Percentiles rank a stretch among this genome's conserved stretches.
phyloP scores from a whole-genome alignment of 2,329 filamentous ascomycete species.

The Nakataea oryzae region DNA sequence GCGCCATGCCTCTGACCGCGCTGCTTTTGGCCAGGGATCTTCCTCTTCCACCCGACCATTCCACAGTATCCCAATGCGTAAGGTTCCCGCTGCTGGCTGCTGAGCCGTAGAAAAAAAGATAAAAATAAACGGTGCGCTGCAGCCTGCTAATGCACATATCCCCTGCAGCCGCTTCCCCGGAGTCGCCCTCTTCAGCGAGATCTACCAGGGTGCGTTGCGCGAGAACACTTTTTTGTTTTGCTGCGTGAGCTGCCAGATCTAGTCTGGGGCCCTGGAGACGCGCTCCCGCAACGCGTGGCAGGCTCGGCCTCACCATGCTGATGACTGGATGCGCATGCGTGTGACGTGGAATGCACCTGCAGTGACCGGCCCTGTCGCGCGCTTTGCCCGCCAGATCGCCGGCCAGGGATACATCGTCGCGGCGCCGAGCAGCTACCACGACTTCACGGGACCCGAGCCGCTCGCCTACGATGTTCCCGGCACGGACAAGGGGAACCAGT shows the following conservation, averaged over 20 bases:
- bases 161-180: constrained; percentile 62
- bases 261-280: not conserved
- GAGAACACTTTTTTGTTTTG: constrained; percentile 1
- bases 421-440: constrained; percentile 84
- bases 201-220: constrained; percentile 69
- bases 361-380: constrained; percentile 84
- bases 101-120: not conserved
- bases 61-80: constrained; percentile 79
- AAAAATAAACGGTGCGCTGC: too few relatives aligned
- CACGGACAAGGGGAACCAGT: constrained; percentile 78
- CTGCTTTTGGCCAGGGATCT: constrained; percentile 54
- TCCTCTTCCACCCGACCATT: constrained; percentile 78
- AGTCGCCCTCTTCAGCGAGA: constrained; percentile 84
- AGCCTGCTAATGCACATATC: constrained; percentile 2
- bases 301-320: not conserved
- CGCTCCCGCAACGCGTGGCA: not conserved
- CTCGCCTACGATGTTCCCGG: constrained; percentile 80
- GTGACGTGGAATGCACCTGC: not conserved
- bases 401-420: constrained; percentile 90
- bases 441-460: constrained; percentile 78
- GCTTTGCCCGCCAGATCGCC: constrained; percentile 85
- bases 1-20: not conserved
- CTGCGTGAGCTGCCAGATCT: not conserved
- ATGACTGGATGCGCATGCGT: not conserved
- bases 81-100: constrained; percentile 13